phyloP scores from a whole-genome alignment of 2,329 filamentous ascomycete species.

The Pseudovirgaria hyperparasitica region DNA sequence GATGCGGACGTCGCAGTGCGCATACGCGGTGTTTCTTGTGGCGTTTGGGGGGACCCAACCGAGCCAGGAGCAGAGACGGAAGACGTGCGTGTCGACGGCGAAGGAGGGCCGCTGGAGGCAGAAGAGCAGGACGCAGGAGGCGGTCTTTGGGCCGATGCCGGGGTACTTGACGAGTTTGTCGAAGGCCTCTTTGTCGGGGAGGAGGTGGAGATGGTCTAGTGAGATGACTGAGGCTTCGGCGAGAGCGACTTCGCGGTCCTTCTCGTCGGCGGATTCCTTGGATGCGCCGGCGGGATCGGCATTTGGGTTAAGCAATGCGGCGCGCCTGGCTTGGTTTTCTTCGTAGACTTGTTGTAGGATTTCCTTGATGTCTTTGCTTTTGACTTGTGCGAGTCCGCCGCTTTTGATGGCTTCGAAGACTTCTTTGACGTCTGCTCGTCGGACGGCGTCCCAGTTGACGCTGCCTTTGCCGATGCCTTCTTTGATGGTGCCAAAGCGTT shows the following conservation, averaged over 20 bases:
- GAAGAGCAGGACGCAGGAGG: conserved; percentile 51
- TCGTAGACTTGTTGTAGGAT: conserved; percentile 61
- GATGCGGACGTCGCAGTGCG: conserved; percentile 47
- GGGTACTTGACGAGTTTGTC: conserved; percentile 44
- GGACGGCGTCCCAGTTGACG: conserved; percentile 63
- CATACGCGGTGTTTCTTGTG: conserved; percentile 40
- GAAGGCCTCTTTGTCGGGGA: conserved; percentile 45
- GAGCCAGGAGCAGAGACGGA: conserved; percentile 48
- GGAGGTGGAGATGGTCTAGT: conserved; percentile 46
- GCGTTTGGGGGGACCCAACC: conserved; percentile 43
- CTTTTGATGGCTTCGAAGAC: conserved; percentile 56
- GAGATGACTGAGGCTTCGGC: conserved; percentile 50
- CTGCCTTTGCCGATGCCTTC: conserved; percentile 56
- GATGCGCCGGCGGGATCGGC: conserved; percentile 26
- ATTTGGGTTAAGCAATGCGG: conserved; percentile 30
- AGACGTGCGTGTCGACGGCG: conserved; percentile 55
- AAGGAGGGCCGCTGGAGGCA: conserved; percentile 51
- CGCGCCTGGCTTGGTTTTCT: conserved; percentile 48
- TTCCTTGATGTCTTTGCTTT: conserved; percentile 58
- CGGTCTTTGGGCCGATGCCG: conserved; percentile 54
- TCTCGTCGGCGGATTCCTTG: conserved; percentile 37
- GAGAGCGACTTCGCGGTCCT: conserved; percentile 43
- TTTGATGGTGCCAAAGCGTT: conserved; percentile 49
- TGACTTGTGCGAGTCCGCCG: conserved; percentile 59
- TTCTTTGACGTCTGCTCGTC: conserved; percentile 42